phyloP scores from a whole-genome alignment of 345 rosid genomes.

The Salix caprea region DNA sequence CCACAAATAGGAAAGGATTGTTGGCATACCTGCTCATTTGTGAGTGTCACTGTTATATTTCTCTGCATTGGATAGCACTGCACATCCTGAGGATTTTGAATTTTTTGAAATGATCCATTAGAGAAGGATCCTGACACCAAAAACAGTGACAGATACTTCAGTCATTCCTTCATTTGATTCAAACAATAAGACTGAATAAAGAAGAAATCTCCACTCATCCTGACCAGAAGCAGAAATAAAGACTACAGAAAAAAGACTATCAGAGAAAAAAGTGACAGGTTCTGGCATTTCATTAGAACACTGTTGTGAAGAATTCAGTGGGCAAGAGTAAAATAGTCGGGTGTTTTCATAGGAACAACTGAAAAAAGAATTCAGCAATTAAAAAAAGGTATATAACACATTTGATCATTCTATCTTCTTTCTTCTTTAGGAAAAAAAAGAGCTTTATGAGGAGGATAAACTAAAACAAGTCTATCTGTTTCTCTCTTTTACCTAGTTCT shows the following conservation, averaged over 20 bases:
- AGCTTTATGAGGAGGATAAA: background rate
- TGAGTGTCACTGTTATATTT: constrained; percentile 57
- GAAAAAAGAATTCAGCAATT: background rate
- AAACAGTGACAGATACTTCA: constrained; percentile 15
- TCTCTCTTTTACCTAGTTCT: constrained; percentile 47
- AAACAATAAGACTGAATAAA: background rate
- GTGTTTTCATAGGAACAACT: background rate
- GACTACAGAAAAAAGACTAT: background rate
- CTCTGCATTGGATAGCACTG: constrained; percentile 83
- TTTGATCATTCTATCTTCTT: background rate
- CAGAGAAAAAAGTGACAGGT: background rate
- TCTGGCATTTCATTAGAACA: background rate
- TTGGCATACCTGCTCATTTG: constrained; percentile 76
- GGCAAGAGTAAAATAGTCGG: background rate
- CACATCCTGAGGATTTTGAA: constrained; percentile 48
- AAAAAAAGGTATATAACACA: background rate
- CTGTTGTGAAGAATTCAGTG: background rate
- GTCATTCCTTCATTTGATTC: background rate
- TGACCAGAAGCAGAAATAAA: background rate
- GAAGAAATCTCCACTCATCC: background rate
- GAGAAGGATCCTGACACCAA: constrained; percentile 40
- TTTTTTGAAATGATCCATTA: constrained; percentile 51
- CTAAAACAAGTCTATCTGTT: background rate
- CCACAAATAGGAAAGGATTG: background rate
- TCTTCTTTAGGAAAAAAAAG: background rate